Percentiles rank a stretch among this genome's conserved stretches.
These are phyloP conservation scores for Amauroascus niger DNA, from an alignment of 2,329 filamentous ascomycete species.

Conservation along the genomic window DNA sequence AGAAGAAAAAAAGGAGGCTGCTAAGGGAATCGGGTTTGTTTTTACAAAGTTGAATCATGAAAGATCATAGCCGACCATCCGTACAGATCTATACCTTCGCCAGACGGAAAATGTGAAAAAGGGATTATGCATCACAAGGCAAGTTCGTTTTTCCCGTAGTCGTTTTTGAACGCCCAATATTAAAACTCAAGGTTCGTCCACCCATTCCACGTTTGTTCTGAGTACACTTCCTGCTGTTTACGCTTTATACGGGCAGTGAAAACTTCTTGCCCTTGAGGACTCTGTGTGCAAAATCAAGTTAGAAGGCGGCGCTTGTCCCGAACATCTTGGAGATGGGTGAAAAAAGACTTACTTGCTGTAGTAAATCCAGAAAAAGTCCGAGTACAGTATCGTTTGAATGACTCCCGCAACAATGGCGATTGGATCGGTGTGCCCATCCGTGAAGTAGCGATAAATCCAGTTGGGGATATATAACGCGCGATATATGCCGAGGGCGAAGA, in stretches of 20 bases:
- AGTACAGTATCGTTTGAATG: slow-evolving; percentile 89
- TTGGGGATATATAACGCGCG: slow-evolving; percentile 95
- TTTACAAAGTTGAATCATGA: slow-evolving; percentile 1
- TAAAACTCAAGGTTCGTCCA: not conserved
- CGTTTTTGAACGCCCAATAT: not conserved
- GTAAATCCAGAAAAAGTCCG: slow-evolving; percentile 99
- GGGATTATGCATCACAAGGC: not conserved
- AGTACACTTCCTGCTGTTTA: not conserved
- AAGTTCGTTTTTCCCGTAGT: not conserved
- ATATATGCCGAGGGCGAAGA: slow-evolving; percentile 87
- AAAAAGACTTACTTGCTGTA: slow-evolving; percentile 66
- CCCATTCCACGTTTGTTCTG: not conserved
- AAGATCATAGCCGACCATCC: slow-evolving; percentile 1
- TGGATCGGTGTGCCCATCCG: slow-evolving; percentile 70
- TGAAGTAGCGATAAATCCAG: slow-evolving; percentile 87
- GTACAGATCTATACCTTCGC: slow-evolving; percentile 5
- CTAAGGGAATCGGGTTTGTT: not conserved
- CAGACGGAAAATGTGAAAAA: not conserved
- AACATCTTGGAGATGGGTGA: not conserved
- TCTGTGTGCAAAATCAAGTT: slow-evolving; percentile 23
- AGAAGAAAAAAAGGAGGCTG: not conserved
- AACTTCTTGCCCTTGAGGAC: slow-evolving; percentile 83
- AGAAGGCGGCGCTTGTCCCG: not conserved
- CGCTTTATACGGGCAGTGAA: slow-evolving; percentile 64
- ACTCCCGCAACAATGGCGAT: slow-evolving; percentile 84